phyloP scores from a whole-genome alignment of 306 rosid genomes.

The Cucumis hystrix region DNA sequence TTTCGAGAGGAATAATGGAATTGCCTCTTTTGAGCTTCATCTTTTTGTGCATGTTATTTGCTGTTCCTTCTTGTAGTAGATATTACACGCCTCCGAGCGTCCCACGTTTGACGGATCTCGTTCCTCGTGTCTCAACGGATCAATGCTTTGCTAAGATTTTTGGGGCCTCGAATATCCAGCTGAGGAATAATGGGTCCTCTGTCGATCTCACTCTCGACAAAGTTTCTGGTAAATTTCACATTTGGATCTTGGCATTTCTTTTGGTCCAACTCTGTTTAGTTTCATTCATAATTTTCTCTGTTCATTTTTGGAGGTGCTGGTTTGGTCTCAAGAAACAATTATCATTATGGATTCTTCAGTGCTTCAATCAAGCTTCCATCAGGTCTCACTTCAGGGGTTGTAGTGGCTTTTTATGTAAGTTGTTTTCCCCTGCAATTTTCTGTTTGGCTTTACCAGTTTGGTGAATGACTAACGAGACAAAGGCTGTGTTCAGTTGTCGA shows the following conservation, averaged over 20 bases:
- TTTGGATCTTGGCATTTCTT: background rate
- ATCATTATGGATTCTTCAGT: constrained; percentile 85
- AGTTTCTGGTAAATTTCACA: constrained; percentile 35
- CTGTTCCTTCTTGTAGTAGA: constrained; percentile 37
- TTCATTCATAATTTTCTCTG: background rate
- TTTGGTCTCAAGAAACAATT: constrained; percentile 39
- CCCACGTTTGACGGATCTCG: constrained; percentile 46
- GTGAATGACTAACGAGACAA: background rate
- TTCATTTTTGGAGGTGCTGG: constrained; percentile 51
- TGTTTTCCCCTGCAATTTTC: background rate
- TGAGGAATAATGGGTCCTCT: constrained; percentile 58
- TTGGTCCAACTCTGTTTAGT: too few relatives aligned
- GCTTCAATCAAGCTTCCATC: constrained; percentile 87
- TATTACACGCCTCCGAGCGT: constrained; percentile 47
- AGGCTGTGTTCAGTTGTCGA: constrained; percentile 51
- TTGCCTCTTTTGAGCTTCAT: constrained; percentile 15
- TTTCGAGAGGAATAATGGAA: constrained; percentile 18
- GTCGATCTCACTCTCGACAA: constrained; percentile 71
- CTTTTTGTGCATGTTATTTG: constrained; percentile 18
- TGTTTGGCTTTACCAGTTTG: background rate
- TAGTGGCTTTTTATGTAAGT: constrained; percentile 89
- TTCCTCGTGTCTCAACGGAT: constrained; percentile 45
- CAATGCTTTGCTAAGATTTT: constrained; percentile 35
- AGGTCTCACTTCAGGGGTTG: constrained; percentile 84
- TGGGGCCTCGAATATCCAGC: constrained; percentile 53